Evolutionary conservation across 176 grass and related monocot genomes (phyloP), one percentile per base, ranked within the genome.

Genomic region (Phyllostachys edulis): DNA sequence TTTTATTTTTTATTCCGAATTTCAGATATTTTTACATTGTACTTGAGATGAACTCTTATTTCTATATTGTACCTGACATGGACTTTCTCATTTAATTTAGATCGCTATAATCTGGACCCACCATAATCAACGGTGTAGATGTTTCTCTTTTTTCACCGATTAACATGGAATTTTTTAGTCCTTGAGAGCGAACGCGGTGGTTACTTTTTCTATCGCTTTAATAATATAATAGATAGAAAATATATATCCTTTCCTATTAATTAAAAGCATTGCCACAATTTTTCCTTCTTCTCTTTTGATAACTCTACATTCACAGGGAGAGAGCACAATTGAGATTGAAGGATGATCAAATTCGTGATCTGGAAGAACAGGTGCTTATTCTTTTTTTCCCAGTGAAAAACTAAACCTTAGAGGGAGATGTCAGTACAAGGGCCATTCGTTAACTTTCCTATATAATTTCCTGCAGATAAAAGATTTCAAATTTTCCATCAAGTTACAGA

Each of bases 381-480:
- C 20, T 71, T 73, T 82, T 46, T 37, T 80, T 71, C 32, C 29
- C 29, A 57, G 15, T 70, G 6, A 45, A 79, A 68, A 39, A 11
- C 24, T 83, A 17, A 16, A 52, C 23, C 29, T 61, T 34, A 26
- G 6, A 18, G 32, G n/a, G 12, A 61, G 24, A 2, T 27, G 38
- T 89, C 11, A 52, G 12, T 82, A 57, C 36, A 39, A 73, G 69
- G 62, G 40, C 49, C 56, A 50, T 64, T 63, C 0, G 1, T 71
- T 75, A 64, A 84, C 63, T n/a, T 7, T 2, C 38, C 23, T 59
- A 41, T 76, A 9, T 69, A 76, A 42, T 71, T 69, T 52, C 9
- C 8, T 86, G 78, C 89, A 98, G 96, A 87, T 95, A 85, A 87
- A 92, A 86, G 96, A 98, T 83, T 94, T 92, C 32, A 95, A 76